phyloP scores from a whole-genome alignment of 257 asterid genomes.

The Leptodermis oblonga region DNA sequence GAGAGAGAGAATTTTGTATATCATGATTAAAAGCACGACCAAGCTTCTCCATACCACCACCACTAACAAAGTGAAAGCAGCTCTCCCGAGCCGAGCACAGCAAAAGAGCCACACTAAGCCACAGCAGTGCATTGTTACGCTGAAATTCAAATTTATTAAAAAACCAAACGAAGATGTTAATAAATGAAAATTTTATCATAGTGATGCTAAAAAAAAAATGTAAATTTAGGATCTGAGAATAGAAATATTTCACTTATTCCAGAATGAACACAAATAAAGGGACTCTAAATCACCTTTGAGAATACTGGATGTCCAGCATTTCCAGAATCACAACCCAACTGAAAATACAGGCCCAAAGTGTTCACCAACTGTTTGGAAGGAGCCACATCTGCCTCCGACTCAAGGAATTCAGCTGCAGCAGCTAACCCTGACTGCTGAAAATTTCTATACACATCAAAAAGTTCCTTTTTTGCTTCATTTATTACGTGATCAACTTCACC shows the following conservation, averaged over 20 bases:
- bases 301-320: conserved; percentile 45
- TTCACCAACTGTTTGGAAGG: conserved; percentile 70
- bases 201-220: background rate
- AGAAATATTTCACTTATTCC: conserved; percentile 14
- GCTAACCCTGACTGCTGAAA: conserved; percentile 39
- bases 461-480: conserved; percentile 55
- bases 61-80: conserved; percentile 67
- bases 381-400: conserved; percentile 42
- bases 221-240: background rate
- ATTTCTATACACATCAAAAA: conserved; percentile 41
- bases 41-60: conserved; percentile 94
- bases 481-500: conserved; percentile 38
- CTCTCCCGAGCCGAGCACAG: conserved; percentile 82
- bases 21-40: conserved; percentile 47
- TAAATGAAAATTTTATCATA: background rate
- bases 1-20: conserved; percentile 45
- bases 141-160: conserved; percentile 32
- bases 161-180: conserved; percentile 16
- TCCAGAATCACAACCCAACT: conserved; percentile 34
- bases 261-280: conserved; percentile 12
- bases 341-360: conserved; percentile 36
- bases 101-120: conserved; percentile 61
- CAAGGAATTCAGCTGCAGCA: conserved; percentile 45
- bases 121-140: conserved; percentile 62
- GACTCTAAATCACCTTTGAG: conserved; percentile 55